A percentile compares a stretch with the other conserved stretches of the same genome.
Conservation (phyloP, 163 green algal genomes). For the Picocystis sp. region DNA sequence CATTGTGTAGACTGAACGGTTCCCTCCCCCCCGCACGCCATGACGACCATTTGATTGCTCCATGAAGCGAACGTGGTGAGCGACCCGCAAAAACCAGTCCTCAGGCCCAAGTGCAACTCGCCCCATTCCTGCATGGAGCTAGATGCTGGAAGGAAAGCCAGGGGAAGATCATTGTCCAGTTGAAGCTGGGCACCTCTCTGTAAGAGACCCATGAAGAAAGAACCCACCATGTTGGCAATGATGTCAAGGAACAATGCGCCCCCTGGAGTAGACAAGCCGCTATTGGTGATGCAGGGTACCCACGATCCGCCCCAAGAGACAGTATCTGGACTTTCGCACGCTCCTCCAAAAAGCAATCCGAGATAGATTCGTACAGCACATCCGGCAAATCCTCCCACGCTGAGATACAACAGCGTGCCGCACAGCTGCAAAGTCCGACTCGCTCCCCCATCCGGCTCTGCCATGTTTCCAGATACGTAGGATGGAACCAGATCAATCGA, state of each 20-base stretch:
- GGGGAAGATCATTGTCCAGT: slow-evolving; percentile 12
- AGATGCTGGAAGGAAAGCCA: slow-evolving; percentile 25
- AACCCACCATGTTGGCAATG: slow-evolving; percentile 56
- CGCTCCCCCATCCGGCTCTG: too few species aligned
- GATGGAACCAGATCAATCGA: too few species aligned
- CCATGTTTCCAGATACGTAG: too few species aligned
- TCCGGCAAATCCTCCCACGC: slow-evolving; percentile 17
- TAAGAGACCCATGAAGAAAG: slow-evolving; percentile 54
- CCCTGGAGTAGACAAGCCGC: not conserved
- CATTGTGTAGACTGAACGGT: not conserved
- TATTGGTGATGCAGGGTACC: not conserved
- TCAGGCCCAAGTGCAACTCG: slow-evolving; percentile 36
- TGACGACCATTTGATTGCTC: slow-evolving; percentile 30
- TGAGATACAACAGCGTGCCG: too few species aligned
- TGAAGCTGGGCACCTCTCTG: slow-evolving; percentile 5
- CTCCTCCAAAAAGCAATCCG: slow-evolving; percentile 24
- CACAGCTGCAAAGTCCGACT: too few species aligned
- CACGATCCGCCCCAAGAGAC: not conserved
- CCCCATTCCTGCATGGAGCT: slow-evolving; percentile 18
- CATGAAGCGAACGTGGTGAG: slow-evolving; percentile 73
- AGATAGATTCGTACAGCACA: slow-evolving; percentile 36
- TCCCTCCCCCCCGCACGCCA: slow-evolving; percentile 18
- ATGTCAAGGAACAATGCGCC: slow-evolving; percentile 49
- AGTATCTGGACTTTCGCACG: slow-evolving; percentile 2
- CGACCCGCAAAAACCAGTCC: slow-evolving; percentile 40